phyloP scores from a whole-genome alignment of 1,139 yeast species.

The Meyerozyma elateridarum region DNA sequence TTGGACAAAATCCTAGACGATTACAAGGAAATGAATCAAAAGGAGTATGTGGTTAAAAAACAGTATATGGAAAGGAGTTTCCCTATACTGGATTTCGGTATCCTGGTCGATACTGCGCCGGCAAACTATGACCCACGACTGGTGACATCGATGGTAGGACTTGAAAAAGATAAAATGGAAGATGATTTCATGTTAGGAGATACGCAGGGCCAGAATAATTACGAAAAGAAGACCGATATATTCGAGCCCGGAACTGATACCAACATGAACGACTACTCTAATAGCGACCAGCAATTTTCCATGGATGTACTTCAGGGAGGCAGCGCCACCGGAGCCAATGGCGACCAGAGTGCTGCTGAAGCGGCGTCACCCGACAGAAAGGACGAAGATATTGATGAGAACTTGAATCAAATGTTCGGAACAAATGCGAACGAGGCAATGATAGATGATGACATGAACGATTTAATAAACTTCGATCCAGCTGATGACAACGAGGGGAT shows the following conservation, averaged over 20 bases:
- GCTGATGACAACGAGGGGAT: conserved; percentile 3
- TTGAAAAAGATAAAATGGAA: background rate
- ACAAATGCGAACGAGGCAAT: conserved; percentile 10
- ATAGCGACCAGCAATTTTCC: background rate
- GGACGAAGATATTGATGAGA: conserved; percentile 10
- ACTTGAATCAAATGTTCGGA: conserved; percentile 12
- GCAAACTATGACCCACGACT: conserved; percentile 29
- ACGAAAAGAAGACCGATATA: background rate
- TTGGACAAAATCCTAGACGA: conserved; percentile 20
- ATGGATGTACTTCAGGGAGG: conserved; percentile 1
- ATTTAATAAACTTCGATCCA: conserved; percentile 5
- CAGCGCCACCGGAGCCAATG: background rate
- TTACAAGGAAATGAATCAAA: conserved; percentile 20
- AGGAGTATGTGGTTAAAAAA: conserved; percentile 14
- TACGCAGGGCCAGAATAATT: no score
- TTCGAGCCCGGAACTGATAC: no score
- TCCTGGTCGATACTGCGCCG: conserved; percentile 31
- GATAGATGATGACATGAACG: conserved; percentile 6
- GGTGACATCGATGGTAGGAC: background rate
- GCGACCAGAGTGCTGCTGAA: no score
- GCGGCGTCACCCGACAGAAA: conserved; percentile 7
- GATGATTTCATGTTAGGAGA: background rate
- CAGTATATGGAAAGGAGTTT: conserved; percentile 18
- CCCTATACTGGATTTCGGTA: conserved; percentile 17
- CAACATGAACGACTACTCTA: no score